Evolutionary conservation across 768 basidiomycete genomes (phyloP).

Genomic region (Sarcomyxa edulis): DNA sequence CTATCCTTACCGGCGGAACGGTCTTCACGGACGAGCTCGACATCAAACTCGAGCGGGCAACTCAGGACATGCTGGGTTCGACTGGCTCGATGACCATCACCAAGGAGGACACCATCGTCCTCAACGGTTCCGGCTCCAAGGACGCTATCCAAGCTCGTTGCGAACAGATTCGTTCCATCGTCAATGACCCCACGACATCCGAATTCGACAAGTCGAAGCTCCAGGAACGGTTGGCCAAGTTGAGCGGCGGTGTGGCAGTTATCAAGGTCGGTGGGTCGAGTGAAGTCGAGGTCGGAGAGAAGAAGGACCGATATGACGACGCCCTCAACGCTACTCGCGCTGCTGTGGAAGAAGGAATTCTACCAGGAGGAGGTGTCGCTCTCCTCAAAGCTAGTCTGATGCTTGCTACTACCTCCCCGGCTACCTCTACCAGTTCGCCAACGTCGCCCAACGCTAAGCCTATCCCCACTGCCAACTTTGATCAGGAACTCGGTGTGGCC

Average conservation of each 20-base stretch:
- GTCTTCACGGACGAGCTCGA: constrained; percentile 97
- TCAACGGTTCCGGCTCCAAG: constrained; percentile 93
- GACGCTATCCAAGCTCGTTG: constrained; percentile 87
- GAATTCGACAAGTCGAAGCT: constrained; percentile 95
- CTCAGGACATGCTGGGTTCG: constrained; percentile 82
- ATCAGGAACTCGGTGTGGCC: constrained; percentile 92
- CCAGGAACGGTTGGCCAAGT: constrained; percentile 95
- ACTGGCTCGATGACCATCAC: constrained; percentile 92
- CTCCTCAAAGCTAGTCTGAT: constrained; percentile 80
- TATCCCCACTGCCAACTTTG: constrained; percentile 86
- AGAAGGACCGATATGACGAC: constrained; percentile 98
- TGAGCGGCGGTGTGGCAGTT: constrained; percentile 94
- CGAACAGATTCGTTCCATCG: constrained; percentile 87
- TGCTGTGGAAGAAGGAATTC: constrained; percentile 97
- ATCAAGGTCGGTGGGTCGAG: constrained; percentile 94
- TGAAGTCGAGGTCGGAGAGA: constrained; percentile 97
- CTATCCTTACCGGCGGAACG: constrained; percentile 95
- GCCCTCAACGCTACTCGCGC: constrained; percentile 97
- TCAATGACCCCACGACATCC: constrained; percentile 78
- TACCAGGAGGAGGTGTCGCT: constrained; percentile 94
- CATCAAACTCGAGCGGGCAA: constrained; percentile 93
- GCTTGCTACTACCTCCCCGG: constrained; percentile 52
- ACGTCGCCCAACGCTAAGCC: constrained; percentile 54
- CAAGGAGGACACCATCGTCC: constrained; percentile 95
- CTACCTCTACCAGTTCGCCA: constrained; percentile 43